These are phyloP conservation scores for Chlamydomonas urium DNA, from an alignment of 139 green algal genomes.

Conservation along the genomic window DNA sequence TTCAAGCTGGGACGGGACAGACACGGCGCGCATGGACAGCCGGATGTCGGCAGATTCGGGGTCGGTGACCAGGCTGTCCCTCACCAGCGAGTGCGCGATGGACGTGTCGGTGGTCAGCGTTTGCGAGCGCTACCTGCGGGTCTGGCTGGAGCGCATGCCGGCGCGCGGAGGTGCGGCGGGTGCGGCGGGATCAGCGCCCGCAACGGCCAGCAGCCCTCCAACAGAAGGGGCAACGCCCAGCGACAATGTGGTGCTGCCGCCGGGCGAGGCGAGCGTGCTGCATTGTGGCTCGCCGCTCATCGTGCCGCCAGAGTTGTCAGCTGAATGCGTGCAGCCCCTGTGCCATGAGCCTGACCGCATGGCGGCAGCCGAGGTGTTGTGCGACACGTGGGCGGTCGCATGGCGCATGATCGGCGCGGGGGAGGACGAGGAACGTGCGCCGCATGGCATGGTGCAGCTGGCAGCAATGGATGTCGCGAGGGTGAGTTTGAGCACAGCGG, in stretches of 20 bases:
- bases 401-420: slow-evolving; percentile 22
- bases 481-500: slow-evolving; percentile 7
- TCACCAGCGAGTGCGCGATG: slow-evolving; percentile 23
- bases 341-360: slow-evolving; percentile 23
- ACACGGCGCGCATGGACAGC: too few relatives aligned
- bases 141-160: slow-evolving; percentile 16
- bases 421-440: slow-evolving; percentile 10
- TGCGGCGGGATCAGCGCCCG: neutral
- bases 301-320: neutral
- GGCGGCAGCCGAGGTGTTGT: slow-evolving; percentile 21
- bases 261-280: neutral
- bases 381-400: slow-evolving; percentile 23
- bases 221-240: neutral
- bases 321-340: neutral
- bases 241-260: neutral
- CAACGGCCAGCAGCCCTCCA: neutral
- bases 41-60: too few relatives aligned
- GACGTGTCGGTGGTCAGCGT: slow-evolving; percentile 16
- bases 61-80: too few relatives aligned
- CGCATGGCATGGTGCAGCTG: slow-evolving; percentile 23
- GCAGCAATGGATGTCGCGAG: slow-evolving; percentile 26
- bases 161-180: neutral
- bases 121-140: slow-evolving; percentile 22
- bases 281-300: neutral
- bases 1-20: too few relatives aligned